A percentile compares a stretch with the other conserved stretches of the same genome.
Conservation (phyloP, 257 asterid species). For the Knoxia roxburghii region DNA sequence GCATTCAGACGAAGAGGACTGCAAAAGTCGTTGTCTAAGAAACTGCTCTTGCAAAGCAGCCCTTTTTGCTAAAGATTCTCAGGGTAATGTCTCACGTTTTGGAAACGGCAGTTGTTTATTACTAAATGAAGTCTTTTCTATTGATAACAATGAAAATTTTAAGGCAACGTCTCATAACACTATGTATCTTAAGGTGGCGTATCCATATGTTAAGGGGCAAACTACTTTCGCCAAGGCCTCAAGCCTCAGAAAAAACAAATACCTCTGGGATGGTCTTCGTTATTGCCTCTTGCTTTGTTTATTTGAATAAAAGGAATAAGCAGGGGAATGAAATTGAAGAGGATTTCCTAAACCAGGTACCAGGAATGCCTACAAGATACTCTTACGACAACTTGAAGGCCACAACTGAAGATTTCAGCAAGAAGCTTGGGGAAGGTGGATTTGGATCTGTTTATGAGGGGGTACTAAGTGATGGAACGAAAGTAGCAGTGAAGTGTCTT, state of each 20-base stretch:
- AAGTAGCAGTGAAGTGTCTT: conserved; percentile 20
- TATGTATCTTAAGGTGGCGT: conserved; percentile 12
- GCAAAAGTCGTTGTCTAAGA: conserved; percentile 19
- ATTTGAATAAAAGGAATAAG: neutral
- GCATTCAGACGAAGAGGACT: neutral
- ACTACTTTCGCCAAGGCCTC: neutral
- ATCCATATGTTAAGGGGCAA: conserved; percentile 17
- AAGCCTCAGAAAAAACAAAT: neutral
- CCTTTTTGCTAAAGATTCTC: neutral
- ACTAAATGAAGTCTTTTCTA: conserved; percentile 13
- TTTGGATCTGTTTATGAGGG: conserved; percentile 29
- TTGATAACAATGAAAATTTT: neutral
- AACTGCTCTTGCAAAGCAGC: conserved; percentile 28
- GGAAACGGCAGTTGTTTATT: conserved; percentile 9
- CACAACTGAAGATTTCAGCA: conserved; percentile 14
- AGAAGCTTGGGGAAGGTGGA: conserved; percentile 25
- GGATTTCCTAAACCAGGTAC: conserved; percentile 13
- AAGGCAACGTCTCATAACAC: neutral
- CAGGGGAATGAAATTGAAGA: neutral
- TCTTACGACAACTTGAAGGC: conserved; percentile 14
- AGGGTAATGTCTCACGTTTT: neutral
- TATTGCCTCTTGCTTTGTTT: neutral
- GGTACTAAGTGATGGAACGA: conserved; percentile 6
- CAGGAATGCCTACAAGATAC: conserved; percentile 26
- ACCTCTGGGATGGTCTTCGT: neutral